Conservation (phyloP, 2,329 filamentous ascomycete genomes). For the Cadophora malorum region DNA sequence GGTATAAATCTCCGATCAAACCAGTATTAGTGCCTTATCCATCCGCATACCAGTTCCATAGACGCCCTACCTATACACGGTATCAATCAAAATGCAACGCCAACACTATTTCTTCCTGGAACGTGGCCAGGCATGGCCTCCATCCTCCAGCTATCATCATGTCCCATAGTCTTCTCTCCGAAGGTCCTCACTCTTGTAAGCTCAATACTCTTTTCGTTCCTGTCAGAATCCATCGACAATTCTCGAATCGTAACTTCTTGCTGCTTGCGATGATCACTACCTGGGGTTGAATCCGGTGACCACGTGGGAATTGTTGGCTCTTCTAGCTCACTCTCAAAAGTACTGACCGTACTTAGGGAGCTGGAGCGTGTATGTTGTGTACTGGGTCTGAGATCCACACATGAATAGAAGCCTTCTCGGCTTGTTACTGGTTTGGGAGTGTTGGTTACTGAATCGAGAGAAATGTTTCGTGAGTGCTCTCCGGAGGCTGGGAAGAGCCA, state of each 20-base stretch:
- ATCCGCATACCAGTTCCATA: neutral
- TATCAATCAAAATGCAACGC: conserved; percentile 53
- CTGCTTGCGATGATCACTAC: conserved; percentile 26
- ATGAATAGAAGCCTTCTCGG: conserved; percentile 65
- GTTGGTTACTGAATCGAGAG: conserved; percentile 61
- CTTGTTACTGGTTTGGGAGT: conserved; percentile 57
- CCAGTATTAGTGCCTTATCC: conserved; percentile 8
- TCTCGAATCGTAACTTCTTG: conserved; percentile 27
- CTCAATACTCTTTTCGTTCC: conserved; percentile 38
- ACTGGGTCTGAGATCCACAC: conserved; percentile 48
- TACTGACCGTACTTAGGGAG: conserved; percentile 55
- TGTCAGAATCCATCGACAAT: conserved; percentile 29
- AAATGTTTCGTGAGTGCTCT: conserved; percentile 49
- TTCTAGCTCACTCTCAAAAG: conserved; percentile 54
- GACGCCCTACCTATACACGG: conserved; percentile 13
- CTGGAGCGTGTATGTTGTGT: conserved; percentile 31
- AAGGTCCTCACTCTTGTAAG: conserved; percentile 37
- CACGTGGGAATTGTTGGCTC: conserved; percentile 55
- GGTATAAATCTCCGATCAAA: conserved; percentile 6
- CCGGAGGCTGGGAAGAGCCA: conserved; percentile 58
- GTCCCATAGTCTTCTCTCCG: conserved; percentile 34
- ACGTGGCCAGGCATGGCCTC: conserved; percentile 44
- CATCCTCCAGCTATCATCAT: conserved; percentile 48
- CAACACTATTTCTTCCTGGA: conserved; percentile 49
- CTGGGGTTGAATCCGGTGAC: conserved; percentile 50